Conservation (phyloP, 2,329 filamentous ascomycete species). For the Nigrospora osmanthi region DNA sequence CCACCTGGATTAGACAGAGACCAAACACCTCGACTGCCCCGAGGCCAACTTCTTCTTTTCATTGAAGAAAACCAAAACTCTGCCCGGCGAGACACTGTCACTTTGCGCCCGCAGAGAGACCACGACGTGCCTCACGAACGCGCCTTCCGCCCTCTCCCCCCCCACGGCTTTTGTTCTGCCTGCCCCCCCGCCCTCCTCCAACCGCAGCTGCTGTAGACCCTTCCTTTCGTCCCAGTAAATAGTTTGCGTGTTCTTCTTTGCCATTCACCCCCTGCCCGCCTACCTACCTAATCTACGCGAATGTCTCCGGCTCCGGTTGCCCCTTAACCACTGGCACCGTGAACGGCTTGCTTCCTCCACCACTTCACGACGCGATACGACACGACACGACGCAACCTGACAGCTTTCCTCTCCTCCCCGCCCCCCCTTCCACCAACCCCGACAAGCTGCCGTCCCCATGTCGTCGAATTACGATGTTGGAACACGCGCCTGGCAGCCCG, state of each 20-base stretch:
- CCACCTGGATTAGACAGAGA: no score
- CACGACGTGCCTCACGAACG: background rate
- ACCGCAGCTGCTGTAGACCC: constrained; percentile 3
- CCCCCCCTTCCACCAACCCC: background rate
- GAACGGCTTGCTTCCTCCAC: background rate
- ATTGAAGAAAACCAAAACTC: no score
- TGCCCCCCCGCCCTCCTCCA: constrained; percentile 1
- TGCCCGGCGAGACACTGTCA: no score
- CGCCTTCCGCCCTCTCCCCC: background rate
- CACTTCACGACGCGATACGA: constrained; percentile 1
- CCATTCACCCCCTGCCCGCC: background rate
- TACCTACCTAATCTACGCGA: constrained; percentile 4
- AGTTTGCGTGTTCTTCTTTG: constrained; percentile 5
- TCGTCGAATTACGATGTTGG: constrained; percentile 93
- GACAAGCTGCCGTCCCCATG: constrained; percentile 44
- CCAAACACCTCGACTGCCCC: no score
- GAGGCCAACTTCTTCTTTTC: no score
- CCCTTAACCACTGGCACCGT: constrained; percentile 5
- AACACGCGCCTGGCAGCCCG: constrained; percentile 97
- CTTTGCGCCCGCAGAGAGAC: background rate
- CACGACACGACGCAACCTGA: background rate
- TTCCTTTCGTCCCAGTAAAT: constrained; percentile 4
- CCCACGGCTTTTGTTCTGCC: background rate
- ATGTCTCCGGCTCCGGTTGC: constrained; percentile 6
- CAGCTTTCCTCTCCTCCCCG: constrained; percentile 1